Percentiles rank a stretch among this genome's conserved stretches.
Evolutionary conservation across 148 eudicot genomes (phyloP).

Genomic region (Silene uniflora): DNA sequence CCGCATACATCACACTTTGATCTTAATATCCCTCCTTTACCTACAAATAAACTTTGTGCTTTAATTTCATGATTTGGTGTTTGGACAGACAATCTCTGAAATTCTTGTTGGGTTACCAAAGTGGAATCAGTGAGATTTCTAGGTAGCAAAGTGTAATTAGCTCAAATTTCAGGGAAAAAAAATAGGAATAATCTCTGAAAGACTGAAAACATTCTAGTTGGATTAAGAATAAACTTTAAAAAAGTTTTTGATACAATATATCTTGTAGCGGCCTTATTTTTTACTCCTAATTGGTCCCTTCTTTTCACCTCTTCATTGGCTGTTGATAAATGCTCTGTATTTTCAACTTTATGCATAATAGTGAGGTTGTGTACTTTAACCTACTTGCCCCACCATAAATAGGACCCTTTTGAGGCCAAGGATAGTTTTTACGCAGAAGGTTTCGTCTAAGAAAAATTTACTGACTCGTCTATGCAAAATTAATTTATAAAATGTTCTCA

Average conservation of each 20-base stretch:
- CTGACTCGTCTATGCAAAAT: neutral
- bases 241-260: neutral
- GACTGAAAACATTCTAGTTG: no score
- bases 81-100: neutral
- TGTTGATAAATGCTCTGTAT: no score
- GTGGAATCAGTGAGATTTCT: neutral
- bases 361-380: neutral
- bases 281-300: no score
- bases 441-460: neutral
- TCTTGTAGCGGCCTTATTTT: neutral
- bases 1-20: conserved; percentile 72
- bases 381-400: neutral
- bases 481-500: neutral
- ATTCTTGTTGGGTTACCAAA: neutral
- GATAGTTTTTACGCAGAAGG: neutral
- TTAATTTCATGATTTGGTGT: neutral
- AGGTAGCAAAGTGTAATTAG: neutral
- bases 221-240: neutral
- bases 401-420: neutral
- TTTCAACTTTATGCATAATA: no score
- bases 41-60: neutral
- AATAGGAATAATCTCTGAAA: neutral
- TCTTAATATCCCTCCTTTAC: conserved; percentile 54
- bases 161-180: neutral
- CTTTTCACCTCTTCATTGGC: no score